Evolutionary conservation across 2,329 filamentous ascomycete species (phyloP), one percentile per base, ranked within the genome.

Genomic region (Arthrobotrys entomopaga): DNA sequence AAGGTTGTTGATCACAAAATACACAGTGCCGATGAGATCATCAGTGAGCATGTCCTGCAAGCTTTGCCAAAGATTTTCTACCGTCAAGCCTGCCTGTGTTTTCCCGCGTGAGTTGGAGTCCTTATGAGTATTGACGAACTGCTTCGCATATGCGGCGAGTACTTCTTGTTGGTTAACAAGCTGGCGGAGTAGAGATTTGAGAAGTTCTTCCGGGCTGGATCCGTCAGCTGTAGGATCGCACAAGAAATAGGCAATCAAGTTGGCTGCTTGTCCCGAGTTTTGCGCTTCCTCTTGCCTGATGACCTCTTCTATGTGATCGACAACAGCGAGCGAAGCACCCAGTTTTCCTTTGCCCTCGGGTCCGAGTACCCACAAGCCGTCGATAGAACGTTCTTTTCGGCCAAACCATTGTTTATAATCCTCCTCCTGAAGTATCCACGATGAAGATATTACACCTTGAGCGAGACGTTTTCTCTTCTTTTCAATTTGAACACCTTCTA

Each of bases 281-380:
- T 77, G 72, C 5, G 49, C 43, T 56, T 73, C 69, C n/a, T 61
- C 69, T 26, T 49, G 63, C 22, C 78, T 72, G 7, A 80, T 74
- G 11, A 79, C 66, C 2, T 77, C 77, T 22, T 83, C 81, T 7
- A 83, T 80, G 48, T 81, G 79, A 6, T 81, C 77, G 0, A 84
- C 69, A 1, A 80, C 81, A 0, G 82, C 82, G 59, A 84, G 74
- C 0, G 82, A 80, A 0, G 82, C 82, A 26, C 81, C 82, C 0
- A 82, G 83, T 69, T 84, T 84, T 3, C 82, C 82, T 61, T 82
- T 79, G 2, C 82, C 82, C 61, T 84, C 81, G 1, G 80, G 82
- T 1, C 82, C 82, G 10, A 81, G 79, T 13, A 84, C 78, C 81
- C 82, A 83, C 0, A 84, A 60, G 15, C 78, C 82, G 65, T 83